Evolutionary conservation across 345 rosid genomes (phyloP), one percentile per base, ranked within the genome.

Genomic region (Murraya paniculata): DNA sequence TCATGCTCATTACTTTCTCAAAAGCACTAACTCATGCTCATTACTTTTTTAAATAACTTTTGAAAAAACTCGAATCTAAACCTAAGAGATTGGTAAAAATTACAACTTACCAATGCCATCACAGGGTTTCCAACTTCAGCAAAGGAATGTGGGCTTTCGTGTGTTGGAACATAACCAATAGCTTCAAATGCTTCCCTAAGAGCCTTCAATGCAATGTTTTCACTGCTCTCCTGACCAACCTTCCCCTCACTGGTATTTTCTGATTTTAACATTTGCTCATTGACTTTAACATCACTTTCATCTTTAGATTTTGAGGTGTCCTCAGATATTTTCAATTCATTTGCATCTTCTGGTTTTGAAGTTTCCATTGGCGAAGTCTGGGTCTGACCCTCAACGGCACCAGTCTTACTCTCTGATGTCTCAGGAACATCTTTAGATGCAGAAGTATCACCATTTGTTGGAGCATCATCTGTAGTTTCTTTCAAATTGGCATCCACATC

Each of bases 121-220:
- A 87, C 98, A 73, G 99, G 99, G 81, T 93, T 94, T 82, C 99
- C 99, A 68, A 88, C 91, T 69, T 93, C 98, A 76, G 94, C 90
- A 90, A 96, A 96, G 84, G 98, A 92, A 66, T 87, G 81, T 13
- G 84, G 81, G 69, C 84, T 76, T 84, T 92, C 99, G 66, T 94
- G 89, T 4, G 88, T 82, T 73, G 86, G 79, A 75, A 65, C 68
- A 86, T 91, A 89, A 64, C 98, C 98, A 87, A 91, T 84, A 76
- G 90, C 91, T 85, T 92, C 95, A 84, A 96, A 92, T 78, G 99
- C 98, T 83, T 93, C 98, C 41, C 82, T 80, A 77, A 96, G 91
- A 64, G 99, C 95, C 81, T 85, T 83, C 74, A 96, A 79, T 55
- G 95, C 91, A 80, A 86, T 45, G 82, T 88, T 84, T 80, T 93